Percentiles rank a stretch among this genome's conserved stretches.
Conservation (phyloP, 495 filamentous ascomycete genomes). For the Haplographium delicatum region DNA sequence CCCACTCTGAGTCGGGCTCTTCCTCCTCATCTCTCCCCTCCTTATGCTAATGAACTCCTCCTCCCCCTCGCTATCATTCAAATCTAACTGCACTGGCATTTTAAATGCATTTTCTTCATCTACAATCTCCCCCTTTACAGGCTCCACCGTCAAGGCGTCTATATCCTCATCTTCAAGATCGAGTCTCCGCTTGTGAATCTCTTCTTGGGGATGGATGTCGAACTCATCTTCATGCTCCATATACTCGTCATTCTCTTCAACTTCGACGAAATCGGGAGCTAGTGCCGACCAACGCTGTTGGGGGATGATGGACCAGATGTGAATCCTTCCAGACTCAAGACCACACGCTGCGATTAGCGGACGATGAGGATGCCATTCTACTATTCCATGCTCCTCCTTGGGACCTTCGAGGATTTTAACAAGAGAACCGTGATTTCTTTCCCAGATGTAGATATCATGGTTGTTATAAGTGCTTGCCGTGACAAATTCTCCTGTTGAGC, state of each 20-base stretch:
- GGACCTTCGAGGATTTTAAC: constrained; percentile 95
- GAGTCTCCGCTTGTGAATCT: constrained; percentile 83
- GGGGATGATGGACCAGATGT: constrained; percentile 87
- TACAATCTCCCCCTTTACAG: constrained; percentile 54
- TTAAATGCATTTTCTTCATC: constrained; percentile 58
- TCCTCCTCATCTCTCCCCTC: constrained; percentile 75
- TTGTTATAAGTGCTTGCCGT: constrained; percentile 94
- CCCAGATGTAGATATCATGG: constrained; percentile 98
- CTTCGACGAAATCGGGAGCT: constrained; percentile 93
- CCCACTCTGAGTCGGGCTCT: constrained; percentile 53
- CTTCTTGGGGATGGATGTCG: constrained; percentile 92
- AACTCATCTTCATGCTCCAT: constrained; percentile 95
- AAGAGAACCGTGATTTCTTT: constrained; percentile 84
- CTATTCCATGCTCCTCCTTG: constrained; percentile 87
- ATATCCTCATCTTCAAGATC: constrained; percentile 87
- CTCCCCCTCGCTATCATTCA: constrained; percentile 68
- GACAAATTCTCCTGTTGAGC: constrained; percentile 85
- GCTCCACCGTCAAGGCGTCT: constrained; percentile 76
- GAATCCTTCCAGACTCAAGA: constrained; percentile 80
- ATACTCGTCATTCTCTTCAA: constrained; percentile 98
- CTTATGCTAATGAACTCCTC: constrained; percentile 86
- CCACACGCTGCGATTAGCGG: constrained; percentile 86
- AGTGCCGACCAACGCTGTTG: constrained; percentile 96
- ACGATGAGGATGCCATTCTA: constrained; percentile 95
- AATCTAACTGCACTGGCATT: constrained; percentile 83